phyloP scores from a whole-genome alignment of 106 monocot species.

The Gastrodia elata region DNA sequence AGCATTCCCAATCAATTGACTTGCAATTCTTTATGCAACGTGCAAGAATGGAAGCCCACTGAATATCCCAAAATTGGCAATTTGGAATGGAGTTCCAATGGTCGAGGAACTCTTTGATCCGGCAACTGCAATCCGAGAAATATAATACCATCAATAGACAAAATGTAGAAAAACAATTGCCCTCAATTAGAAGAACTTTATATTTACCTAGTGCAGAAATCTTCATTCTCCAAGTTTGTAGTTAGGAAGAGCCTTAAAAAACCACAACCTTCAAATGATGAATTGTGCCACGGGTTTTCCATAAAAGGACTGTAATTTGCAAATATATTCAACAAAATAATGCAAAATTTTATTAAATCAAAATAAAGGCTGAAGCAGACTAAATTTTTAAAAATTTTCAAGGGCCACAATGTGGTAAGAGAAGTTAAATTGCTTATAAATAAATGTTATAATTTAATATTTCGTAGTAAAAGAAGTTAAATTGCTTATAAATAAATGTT shows the following conservation, averaged over 20 bases:
- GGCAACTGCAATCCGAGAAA: slow-evolving; percentile 37
- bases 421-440: background rate
- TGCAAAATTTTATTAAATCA: background rate
- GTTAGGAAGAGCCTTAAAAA: slow-evolving; percentile 85
- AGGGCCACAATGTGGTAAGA: background rate
- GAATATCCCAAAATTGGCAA: slow-evolving; percentile 97
- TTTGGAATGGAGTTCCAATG: slow-evolving; percentile 77
- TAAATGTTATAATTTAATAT: background rate
- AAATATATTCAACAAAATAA: background rate
- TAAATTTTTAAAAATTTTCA: background rate
- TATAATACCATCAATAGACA: slow-evolving; percentile 4
- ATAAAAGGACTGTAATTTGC: slow-evolving; percentile 44
- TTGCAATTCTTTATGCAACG: slow-evolving; percentile 75
- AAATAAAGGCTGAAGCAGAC: background rate
- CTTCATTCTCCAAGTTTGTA: slow-evolving; percentile 55
- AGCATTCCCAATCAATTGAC: slow-evolving; percentile 76
- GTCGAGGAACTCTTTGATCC: slow-evolving; percentile 65
- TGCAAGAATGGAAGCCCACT: slow-evolving; percentile 75
- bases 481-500: background rate
- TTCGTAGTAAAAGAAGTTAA: background rate
- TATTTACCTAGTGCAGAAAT: slow-evolving; percentile 66
- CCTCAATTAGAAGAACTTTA: background rate
- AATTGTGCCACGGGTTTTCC: slow-evolving; percentile 99
- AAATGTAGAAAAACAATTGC: background rate
- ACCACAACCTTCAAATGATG: slow-evolving; percentile 85